A percentile compares a stretch with the other conserved stretches of the same genome.
Evolutionary conservation across 768 basidiomycete species (phyloP).

Genomic region (Tylopilus vinaceipallidus): DNA sequence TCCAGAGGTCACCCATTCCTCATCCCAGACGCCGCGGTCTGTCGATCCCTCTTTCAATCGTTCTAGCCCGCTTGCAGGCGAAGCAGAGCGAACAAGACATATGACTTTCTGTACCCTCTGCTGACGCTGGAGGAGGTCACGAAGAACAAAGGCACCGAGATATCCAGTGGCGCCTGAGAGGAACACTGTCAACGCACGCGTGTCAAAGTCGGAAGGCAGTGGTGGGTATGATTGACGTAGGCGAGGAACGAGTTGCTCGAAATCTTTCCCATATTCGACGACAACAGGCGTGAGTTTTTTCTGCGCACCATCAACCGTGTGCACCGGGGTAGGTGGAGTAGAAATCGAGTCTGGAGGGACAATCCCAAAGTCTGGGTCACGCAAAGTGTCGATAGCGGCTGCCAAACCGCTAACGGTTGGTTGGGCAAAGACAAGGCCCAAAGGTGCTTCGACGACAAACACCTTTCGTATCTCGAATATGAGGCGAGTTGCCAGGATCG

Average conservation of each 20-base stretch:
- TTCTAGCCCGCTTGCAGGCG: constrained; percentile 55
- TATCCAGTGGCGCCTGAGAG: constrained; percentile 97
- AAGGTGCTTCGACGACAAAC: constrained; percentile 87
- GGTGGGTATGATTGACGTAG: constrained; percentile 62
- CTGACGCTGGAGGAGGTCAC: constrained; percentile 65
- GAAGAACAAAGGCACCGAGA: constrained; percentile 89
- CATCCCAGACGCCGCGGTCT: constrained; percentile 87
- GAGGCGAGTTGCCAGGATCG: constrained; percentile 94
- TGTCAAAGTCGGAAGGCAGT: constrained; percentile 54
- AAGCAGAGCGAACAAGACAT: constrained; percentile 83
- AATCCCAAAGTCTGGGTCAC: constrained; percentile 80
- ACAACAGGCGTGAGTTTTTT: constrained; percentile 27
- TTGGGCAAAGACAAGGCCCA: constrained; percentile 88
- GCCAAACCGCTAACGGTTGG: constrained; percentile 84
- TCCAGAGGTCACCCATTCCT: constrained; percentile 68
- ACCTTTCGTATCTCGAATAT: constrained; percentile 95
- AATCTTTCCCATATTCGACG: constrained; percentile 81
- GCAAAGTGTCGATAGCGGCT: constrained; percentile 67
- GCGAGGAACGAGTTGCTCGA: constrained; percentile 54
- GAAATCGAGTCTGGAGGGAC: constrained; percentile 33
- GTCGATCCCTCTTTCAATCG: constrained; percentile 70
- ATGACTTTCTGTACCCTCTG: constrained; percentile 79
- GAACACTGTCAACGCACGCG: constrained; percentile 72
- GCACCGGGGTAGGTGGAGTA: constrained; percentile 16
- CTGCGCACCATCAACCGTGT: constrained; percentile 8